Conservation (phyloP, 768 basidiomycete genomes). For the Panus rudis region DNA sequence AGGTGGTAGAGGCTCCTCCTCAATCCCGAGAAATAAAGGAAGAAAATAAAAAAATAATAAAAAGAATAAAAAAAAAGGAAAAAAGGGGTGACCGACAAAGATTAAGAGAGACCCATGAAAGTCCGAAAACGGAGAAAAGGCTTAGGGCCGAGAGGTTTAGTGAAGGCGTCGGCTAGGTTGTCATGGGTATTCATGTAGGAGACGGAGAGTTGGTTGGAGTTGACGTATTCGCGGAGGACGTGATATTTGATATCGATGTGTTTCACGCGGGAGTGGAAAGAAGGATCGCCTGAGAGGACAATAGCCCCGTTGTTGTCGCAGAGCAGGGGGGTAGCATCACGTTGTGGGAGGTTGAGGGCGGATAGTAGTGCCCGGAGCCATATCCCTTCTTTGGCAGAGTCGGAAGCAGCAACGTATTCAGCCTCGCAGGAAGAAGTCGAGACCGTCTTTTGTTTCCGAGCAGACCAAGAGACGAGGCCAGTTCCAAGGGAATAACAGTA, state of each 20-base stretch:
- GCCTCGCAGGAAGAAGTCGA: slow-evolving; percentile 30
- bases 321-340: slow-evolving; percentile 12
- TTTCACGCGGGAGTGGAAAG: slow-evolving; percentile 30
- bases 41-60: slow-evolving; percentile 35
- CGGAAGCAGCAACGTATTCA: slow-evolving; percentile 35
- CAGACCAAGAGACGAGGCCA: slow-evolving; percentile 29
- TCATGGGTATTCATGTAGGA: slow-evolving; percentile 25
- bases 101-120: too few species aligned
- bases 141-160: slow-evolving; percentile 22
- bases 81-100: too few species aligned
- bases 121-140: too few species aligned
- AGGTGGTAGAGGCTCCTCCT: too few species aligned
- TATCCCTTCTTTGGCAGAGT: slow-evolving; percentile 22
- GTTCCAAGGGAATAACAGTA: slow-evolving; percentile 24
- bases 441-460: slow-evolving; percentile 17
- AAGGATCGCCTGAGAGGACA: slow-evolving; percentile 26
- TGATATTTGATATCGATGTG: slow-evolving; percentile 37
- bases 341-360: slow-evolving; percentile 14
- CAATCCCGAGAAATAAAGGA: slow-evolving; percentile 29
- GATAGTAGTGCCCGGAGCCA: slow-evolving; percentile 19
- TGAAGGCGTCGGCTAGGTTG: slow-evolving; percentile 35
- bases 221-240: slow-evolving; percentile 26
- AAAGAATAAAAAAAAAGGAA: too few species aligned
- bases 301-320: slow-evolving; percentile 34
- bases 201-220: slow-evolving; percentile 18